Base-by-base conservation (phyloP, 176 grass and related monocot species). In the Canna indica region DNA sequence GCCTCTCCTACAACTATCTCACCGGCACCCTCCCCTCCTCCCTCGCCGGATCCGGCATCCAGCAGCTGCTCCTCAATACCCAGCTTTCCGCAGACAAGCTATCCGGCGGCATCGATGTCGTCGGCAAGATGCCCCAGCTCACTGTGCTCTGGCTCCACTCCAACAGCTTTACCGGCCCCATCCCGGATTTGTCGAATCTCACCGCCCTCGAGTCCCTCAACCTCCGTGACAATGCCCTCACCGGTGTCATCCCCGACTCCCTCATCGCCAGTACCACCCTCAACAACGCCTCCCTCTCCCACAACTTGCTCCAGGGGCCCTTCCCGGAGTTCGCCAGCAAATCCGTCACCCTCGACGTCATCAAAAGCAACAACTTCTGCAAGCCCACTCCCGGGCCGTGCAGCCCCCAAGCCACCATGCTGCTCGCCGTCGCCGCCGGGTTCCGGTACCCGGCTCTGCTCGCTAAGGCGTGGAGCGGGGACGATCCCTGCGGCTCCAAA, bases 381-480 rank as follows among this genome's bases (percentile, higher is more conserved):
- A 65, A 20, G 58, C 44, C 36, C 4, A 45, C 68, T 17, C 17
- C 79, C n/a, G 82, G 75, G 32, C 84, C 81, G 1, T 97, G 93
- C 9, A 38, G 81, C 81, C 73, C 80, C 9, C 59, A 79, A 17
- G 86, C 87, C 50, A 80, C 46, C 26, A 60, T 47, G 68, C 77
- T 97, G 35, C 84, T 97, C 72, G 80, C 67, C 18, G 81, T 97
- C 61, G 88, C 93, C 35, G 76, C 18, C 6, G 81, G 88, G 22
- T 90, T 97, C 58, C 77, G 80, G 27, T 97, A 97, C 84, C 93
- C 93, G 16, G 0, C 35, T 50, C 16, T 65, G 29, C 84, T 97
- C 67, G 71, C 86, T 0, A 64, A 52, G n/a, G 69, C 79, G 0
- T 97, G 93, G 93, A 74, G 0, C 20, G 86, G 88, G 36, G 87